A percentile compares a stretch with the other conserved stretches of the same genome.
phyloP scores from a whole-genome alignment of 2,329 filamentous ascomycete species.

The Alternaria longipes region DNA sequence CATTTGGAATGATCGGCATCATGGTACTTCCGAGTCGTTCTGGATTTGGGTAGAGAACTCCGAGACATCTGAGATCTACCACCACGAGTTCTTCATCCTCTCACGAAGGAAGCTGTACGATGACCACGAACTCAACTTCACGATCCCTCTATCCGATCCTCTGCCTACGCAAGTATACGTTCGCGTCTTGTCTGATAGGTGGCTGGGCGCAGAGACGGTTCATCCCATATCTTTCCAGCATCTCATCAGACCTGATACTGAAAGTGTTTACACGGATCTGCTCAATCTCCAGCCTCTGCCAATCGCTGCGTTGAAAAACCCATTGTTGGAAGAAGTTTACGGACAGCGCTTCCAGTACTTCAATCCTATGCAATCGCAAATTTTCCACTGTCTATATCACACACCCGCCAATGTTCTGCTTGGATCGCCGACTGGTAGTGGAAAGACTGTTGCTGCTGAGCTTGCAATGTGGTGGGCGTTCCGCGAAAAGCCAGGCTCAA shows the following conservation, averaged over 20 bases:
- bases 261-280: conserved; percentile 95
- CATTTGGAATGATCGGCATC: conserved; percentile 90
- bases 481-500: conserved; percentile 89
- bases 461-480: conserved; percentile 99
- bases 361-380: conserved; percentile 99
- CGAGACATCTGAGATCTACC: conserved; percentile 96
- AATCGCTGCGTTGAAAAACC: conserved; percentile 86
- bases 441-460: conserved; percentile 95
- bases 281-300: conserved; percentile 90
- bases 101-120: conserved; percentile 89
- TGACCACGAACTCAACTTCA: conserved; percentile 98
- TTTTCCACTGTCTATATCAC: conserved; percentile 96
- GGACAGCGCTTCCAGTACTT: conserved; percentile 91
- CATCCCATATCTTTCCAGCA: conserved; percentile 97
- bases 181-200: conserved; percentile 90
- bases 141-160: conserved; percentile 92
- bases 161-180: conserved; percentile 96
- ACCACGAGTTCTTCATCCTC: conserved; percentile 96
- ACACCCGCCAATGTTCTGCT: conserved; percentile 91
- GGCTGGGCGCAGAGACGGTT: conserved; percentile 96
- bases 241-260: conserved; percentile 94
- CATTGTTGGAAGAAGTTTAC: conserved; percentile 87
- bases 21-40: conserved; percentile 94
- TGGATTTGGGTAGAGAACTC: conserved; percentile 99
- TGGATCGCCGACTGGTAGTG: conserved; percentile 94